Evolutionary conservation across 2,329 filamentous ascomycete species (phyloP), one percentile per base, ranked within the genome.

Genomic region (Colletotrichum sp.): DNA sequence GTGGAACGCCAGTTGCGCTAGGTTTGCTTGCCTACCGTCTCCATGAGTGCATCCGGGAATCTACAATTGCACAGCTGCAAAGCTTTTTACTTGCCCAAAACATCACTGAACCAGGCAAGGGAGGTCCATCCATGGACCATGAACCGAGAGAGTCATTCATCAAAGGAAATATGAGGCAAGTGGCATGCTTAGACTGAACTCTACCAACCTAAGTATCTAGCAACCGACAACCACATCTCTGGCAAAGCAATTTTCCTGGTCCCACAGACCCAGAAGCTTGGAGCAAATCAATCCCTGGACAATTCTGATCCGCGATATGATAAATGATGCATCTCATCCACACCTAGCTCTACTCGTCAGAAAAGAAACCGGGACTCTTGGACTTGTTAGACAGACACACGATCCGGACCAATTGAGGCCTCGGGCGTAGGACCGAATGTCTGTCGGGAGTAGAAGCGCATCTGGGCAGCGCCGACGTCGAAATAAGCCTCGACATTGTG

Each of bases 401-500:
- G 16, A 36, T 19, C 32, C 30, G 22, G 9, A 62, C 30, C 15
- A 27, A 32, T 29, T 32, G 55, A 71, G 62, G 25, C 66, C 16
- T 66, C n/a, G 13, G 77, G 77, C 4, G 69, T 77, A 9, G 65
- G 61, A 22, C 76, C 77, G n/a, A 55, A 77, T 5, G 55, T 55
- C n/a, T 78, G 62, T 22, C 78, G 78, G 55, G 71, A 73, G 49
- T 87, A 87, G 80, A 89, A 87, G 6, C 86, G 84, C 84, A 89
- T 86, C 80, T 87, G 81, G n/a, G 83, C 86, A 8, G 82, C 86
- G 1, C 87, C 87, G 19, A 88, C 81, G 74, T 89, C 87, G 78
- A 88, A 89, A 1, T 90, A 87, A 1, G 86, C 86, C 67, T 90
- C 80, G 4, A 88, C 87, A 71, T 88, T 90, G 79, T 89, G 86